Percentiles rank a stretch among this genome's conserved stretches.
These are phyloP conservation scores for Fagus sylvatica DNA, from an alignment of 306 rosid genomes.

Conservation along the genomic window DNA sequence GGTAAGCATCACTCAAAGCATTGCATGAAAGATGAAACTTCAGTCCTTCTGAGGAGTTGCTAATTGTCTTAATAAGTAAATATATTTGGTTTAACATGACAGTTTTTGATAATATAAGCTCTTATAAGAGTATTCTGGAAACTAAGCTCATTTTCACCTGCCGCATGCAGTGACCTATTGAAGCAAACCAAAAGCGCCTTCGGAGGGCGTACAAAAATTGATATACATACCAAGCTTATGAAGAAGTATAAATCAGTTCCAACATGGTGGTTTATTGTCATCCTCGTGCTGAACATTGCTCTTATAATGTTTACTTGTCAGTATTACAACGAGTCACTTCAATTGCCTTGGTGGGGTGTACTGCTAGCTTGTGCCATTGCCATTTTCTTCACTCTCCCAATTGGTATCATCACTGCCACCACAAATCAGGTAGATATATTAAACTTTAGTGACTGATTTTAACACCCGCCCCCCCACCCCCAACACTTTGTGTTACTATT, in stretches of 20 bases:
- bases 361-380: slow-evolving; percentile 70
- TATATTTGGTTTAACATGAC: background rate
- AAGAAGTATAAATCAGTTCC: slow-evolving; percentile 62
- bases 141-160: slow-evolving; percentile 10
- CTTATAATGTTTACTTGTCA: slow-evolving; percentile 51
- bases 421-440: slow-evolving; percentile 70
- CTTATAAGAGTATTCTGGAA: background rate
- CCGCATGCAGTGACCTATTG: slow-evolving; percentile 50
- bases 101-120: background rate
- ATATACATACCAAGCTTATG: slow-evolving; percentile 77
- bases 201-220: slow-evolving; percentile 39
- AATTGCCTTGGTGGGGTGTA: slow-evolving; percentile 92
- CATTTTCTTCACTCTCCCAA: slow-evolving; percentile 62
- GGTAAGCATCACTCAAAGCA: slow-evolving; percentile 35
- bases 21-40: background rate
- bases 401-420: slow-evolving; percentile 73
- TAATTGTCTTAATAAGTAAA: background rate
- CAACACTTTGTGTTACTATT: background rate
- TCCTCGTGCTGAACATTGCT: slow-evolving; percentile 57
- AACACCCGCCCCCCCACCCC: no score
- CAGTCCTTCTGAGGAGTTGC: background rate
- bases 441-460: background rate
- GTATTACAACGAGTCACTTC: slow-evolving; percentile 63
- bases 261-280: slow-evolving; percentile 66
- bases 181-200: slow-evolving; percentile 53